Evolutionary conservation across 129 eudicot species (phyloP), one percentile per base, ranked within the genome.

Genomic region (Pittosporum tobira): DNA sequence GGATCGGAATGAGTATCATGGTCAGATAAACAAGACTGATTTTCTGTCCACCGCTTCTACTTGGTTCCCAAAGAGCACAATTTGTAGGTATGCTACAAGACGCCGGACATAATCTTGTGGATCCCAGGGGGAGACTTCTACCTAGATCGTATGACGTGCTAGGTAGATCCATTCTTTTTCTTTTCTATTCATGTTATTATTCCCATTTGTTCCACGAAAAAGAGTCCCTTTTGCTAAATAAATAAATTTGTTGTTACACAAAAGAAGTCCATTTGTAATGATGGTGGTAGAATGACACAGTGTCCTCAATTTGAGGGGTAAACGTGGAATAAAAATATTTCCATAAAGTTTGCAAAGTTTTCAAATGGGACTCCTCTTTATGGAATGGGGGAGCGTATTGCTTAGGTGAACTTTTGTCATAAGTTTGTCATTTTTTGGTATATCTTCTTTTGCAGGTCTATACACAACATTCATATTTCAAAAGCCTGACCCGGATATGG

Each of bases 401-500:
- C n/a, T n/a, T n/a, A n/a, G n/a, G n/a, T n/a, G n/a, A n/a, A n/a
- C n/a, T n/a, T 75, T 30, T 67, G 48, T 59, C 23, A 0, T 38
- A 18, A 16, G 10, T 47, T 31, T 57, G 29, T 30, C 46, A 26
- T 59, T 21, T 31, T 63, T 61, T 23, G 24, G 29, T n/a, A 37
- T n/a, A 48, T 31, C 47, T 42, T 58, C 48, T 53, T 21, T 65
- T 74, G 64, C 75, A 91, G 98, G 96, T 72, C 67, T 91, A 47
- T 86, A 83, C 71, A 91, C 98, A 11, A 87, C 88, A 40, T 91
- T 91, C 67, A 71, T 91, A 67, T 91, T 91, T 72, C 89, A 78
- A 75, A 91, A 91, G 85, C 98, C 94, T 50, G 96, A 91, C 67
- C 98, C 96, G 9, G 98, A 91, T 74, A 73, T 78, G 45, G 59